Percentiles rank a stretch among this genome's conserved stretches.
Evolutionary conservation across 441 rosid genomes (phyloP).

Genomic region (Isatis lusitanica): DNA sequence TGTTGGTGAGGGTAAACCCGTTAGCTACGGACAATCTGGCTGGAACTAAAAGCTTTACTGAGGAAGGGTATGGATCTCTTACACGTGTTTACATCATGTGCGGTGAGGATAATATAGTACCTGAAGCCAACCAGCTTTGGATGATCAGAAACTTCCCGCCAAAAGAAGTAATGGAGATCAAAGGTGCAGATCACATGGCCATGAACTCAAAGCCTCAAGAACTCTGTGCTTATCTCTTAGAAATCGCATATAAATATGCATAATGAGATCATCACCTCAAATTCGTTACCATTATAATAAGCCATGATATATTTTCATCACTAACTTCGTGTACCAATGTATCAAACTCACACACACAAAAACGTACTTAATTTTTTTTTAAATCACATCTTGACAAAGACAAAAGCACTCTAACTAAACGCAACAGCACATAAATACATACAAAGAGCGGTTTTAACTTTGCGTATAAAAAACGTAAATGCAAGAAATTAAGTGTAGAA

Average conservation of each 20-base stretch:
- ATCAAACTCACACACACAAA: too few species aligned
- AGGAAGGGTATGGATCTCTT: conserved; percentile 43
- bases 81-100: conserved; percentile 26
- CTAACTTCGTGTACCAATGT: conserved; percentile 19
- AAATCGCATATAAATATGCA: conserved; percentile 26
- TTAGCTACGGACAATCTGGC: conserved; percentile 28
- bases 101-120: conserved; percentile 28
- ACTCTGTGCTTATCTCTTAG: conserved; percentile 17
- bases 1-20: conserved; percentile 41
- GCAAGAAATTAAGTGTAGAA: not conserved
- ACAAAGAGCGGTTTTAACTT: conserved; percentile 2
- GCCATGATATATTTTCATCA: not conserved
- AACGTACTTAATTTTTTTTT: too few species aligned
- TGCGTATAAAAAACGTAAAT: not conserved
- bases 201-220: conserved; percentile 34
- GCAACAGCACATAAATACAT: not conserved
- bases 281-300: too few species aligned
- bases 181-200: conserved; percentile 38
- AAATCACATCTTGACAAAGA: too few species aligned
- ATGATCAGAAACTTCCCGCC: conserved; percentile 30
- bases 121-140: conserved; percentile 35
- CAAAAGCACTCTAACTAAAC: conserved; percentile 8
- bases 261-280: not conserved
- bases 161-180: conserved; percentile 13
- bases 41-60: conserved; percentile 23